Percentiles rank a stretch among this genome's conserved stretches.
These are phyloP conservation scores for Metschnikowia anglica DNA, from an alignment of 805 yeast species.

Conservation along the genomic window DNA sequence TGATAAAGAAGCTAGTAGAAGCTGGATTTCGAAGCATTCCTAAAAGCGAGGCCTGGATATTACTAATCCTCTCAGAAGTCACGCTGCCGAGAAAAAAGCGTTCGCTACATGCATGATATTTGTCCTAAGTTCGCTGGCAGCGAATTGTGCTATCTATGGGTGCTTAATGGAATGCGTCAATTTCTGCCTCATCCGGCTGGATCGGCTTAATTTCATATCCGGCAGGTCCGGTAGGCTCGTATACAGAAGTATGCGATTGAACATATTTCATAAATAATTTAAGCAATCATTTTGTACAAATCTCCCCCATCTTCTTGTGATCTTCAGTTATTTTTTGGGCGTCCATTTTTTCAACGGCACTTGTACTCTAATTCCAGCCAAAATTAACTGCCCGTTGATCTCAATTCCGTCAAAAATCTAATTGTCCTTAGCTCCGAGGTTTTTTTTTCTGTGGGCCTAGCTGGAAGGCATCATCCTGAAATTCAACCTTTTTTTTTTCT, in stretches of 20 bases:
- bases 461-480: neutral
- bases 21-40: too few species aligned
- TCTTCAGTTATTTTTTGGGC: neutral
- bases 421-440: too few species aligned
- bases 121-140: conserved; percentile 2
- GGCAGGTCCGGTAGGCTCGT: conserved; percentile 10
- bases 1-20: neutral
- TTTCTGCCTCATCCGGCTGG: conserved; percentile 5
- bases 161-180: conserved; percentile 8
- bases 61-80: neutral
- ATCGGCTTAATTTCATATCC: conserved; percentile 1
- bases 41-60: too few species aligned
- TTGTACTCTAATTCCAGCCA: too few species aligned
- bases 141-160: neutral
- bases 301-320: neutral
- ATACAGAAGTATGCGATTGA: conserved; percentile 4
- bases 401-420: too few species aligned
- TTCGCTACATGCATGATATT: conserved; percentile 1
- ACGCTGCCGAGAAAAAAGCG: neutral
- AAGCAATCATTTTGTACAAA: too few species aligned
- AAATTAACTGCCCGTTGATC: too few species aligned
- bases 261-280: neutral
- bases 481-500: too few species aligned
- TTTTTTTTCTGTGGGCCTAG: neutral
- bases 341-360: too few species aligned